Evolutionary conservation across 75 land plant genomes (phyloP), one percentile per base, ranked within the genome.

Genomic region (Selaginella tamariscina): DNA sequence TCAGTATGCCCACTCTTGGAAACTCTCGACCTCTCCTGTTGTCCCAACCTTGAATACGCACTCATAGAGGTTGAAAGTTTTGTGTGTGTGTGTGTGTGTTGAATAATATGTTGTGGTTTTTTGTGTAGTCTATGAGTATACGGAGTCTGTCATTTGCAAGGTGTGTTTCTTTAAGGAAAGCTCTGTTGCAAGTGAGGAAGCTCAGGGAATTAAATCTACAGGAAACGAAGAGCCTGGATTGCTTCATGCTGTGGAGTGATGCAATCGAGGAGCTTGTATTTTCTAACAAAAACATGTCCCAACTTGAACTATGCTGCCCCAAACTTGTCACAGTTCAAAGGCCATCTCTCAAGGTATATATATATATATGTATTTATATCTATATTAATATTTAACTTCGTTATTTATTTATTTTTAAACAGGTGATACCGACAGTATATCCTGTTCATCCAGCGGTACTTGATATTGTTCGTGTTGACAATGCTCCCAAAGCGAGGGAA

Each of bases 171-270:
- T n/a, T 59, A 5, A 59, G 23, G 18, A 59, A 59, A 27, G 62
- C 62, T 8, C 62, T 59, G n/a, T 23, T 59, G 26, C 5, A 59
- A 5, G 62, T 21, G 8, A 59, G 21, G 62, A 59, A 59, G 62
- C 62, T 59, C 24, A 59, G 23, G 62, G 18, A 59, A 27, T 2
- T 59, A 2, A n/a, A 59, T 59, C 62, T 59, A 2, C 62, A 59
- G n/a, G 62, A 59, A n/a, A 59, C 62, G n/a, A n/a, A 9, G 5
- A 5, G 21, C 18, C 62, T 59, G 21, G 26, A 21, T 8, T 59
- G 21, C 62, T 26, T 59, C 8, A 59, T 59, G 62, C 21, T 59
- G 21, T 59, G 62, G 62, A 59, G 62, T 59, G 62, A 59, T 59
- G 62, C 26, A 8, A 23, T 59, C 24, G 26, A 21, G 8, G 62